Evolutionary conservation across 2,329 filamentous ascomycete genomes (phyloP).

Genomic region (Xylaria sp.): DNA sequence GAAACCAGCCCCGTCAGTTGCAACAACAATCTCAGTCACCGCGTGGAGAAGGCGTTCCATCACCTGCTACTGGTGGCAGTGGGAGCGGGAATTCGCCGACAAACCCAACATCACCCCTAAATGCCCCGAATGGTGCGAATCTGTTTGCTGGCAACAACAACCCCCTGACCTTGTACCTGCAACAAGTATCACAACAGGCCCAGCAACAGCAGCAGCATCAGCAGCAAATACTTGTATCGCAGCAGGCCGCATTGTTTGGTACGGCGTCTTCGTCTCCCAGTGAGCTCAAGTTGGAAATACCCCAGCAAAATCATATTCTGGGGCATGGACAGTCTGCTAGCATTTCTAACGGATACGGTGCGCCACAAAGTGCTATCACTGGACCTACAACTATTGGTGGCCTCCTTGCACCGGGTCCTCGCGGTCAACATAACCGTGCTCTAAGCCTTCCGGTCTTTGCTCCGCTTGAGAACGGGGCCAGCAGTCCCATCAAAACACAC

Average conservation of each 20-base stretch:
- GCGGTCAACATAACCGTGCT: constrained; percentile 78
- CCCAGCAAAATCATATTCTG: constrained; percentile 69
- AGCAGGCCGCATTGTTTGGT: constrained; percentile 85
- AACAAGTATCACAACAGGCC: constrained; percentile 78
- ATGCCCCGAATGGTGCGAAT: constrained; percentile 61
- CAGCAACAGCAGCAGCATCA: constrained; percentile 81
- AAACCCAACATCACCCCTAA: constrained; percentile 66
- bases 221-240: constrained; percentile 75
- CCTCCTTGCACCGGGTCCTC: constrained; percentile 75
- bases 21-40: constrained; percentile 75
- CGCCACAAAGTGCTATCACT: constrained; percentile 62
- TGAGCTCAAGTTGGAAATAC: constrained; percentile 67
- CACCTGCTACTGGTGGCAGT: constrained; percentile 69
- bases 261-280: constrained; percentile 71
- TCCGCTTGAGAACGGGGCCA: constrained; percentile 70
- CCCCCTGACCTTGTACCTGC: constrained; percentile 92
- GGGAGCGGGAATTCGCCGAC: constrained; percentile 69
- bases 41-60: constrained; percentile 68
- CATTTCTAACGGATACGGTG: constrained; percentile 70
- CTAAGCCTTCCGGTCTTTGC: constrained; percentile 85
- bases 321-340: constrained; percentile 74
- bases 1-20: constrained; percentile 92
- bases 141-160: constrained; percentile 87
- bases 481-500: constrained; percentile 61
- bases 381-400: constrained; percentile 78